Percentiles rank a stretch among this genome's conserved stretches.
phyloP scores from a whole-genome alignment of 2,329 filamentous ascomycete genomes.

The Phoma sp. region DNA sequence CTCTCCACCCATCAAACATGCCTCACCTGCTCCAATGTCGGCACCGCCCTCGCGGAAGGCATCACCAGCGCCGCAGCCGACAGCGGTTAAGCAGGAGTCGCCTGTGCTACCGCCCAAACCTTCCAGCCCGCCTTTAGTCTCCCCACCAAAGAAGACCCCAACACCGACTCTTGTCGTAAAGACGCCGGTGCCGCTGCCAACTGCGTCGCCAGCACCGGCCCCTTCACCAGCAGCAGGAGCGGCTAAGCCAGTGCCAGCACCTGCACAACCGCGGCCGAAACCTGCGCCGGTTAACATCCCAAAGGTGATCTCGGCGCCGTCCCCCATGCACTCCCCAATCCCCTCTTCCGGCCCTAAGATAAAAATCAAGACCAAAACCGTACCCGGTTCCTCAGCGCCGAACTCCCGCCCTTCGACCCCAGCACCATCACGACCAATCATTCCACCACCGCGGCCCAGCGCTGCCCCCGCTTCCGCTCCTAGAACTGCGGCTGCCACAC shows the following conservation, averaged over 20 bases:
- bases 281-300: conserved; percentile 26
- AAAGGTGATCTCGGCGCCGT: conserved; percentile 25
- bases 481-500: conserved; percentile 8
- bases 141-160: conserved; percentile 23
- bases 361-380: conserved; percentile 37
- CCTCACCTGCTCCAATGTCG: conserved; percentile 24
- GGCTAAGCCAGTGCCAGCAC: conserved; percentile 13
- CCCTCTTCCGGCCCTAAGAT: conserved; percentile 34
- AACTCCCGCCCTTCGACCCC: conserved; percentile 28
- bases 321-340: conserved; percentile 33
- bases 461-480: conserved; percentile 14
- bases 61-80: conserved; percentile 23
- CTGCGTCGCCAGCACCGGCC: conserved; percentile 5
- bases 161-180: conserved; percentile 25
- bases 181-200: conserved; percentile 15
- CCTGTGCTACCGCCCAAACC: conserved; percentile 26
- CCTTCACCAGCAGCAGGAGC: conserved; percentile 12
- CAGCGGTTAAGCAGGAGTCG: conserved; percentile 21
- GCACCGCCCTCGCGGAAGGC: conserved; percentile 20
- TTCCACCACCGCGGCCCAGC: conserved; percentile 23
- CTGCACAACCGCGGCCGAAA: conserved; percentile 15
- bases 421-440: conserved; percentile 18
- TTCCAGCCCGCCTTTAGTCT: conserved; percentile 15
- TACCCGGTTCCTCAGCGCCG: conserved; percentile 24
- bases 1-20: conserved; percentile 25